These are phyloP conservation scores for Eucommia ulmoides DNA, from an alignment of 257 asterid species.

Conservation along the genomic window DNA sequence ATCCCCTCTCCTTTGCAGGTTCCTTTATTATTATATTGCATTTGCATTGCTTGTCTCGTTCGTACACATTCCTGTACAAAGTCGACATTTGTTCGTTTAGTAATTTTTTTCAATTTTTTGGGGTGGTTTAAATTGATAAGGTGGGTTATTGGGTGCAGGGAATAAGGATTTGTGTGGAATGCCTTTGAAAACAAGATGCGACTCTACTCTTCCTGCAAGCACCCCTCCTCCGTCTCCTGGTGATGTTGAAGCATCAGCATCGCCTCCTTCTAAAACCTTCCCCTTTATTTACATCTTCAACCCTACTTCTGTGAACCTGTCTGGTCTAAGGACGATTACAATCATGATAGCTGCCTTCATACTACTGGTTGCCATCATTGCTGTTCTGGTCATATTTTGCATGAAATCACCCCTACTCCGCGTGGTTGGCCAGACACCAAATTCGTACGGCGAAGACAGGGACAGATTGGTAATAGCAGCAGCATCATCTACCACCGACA, in stretches of 20 bases:
- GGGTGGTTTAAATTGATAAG: neutral
- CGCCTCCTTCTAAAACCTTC: neutral
- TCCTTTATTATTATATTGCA: too few relatives aligned
- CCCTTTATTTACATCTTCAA: neutral
- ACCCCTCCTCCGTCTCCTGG: slow-evolving; percentile 17
- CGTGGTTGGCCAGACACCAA: slow-evolving; percentile 13
- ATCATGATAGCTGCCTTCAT: slow-evolving; percentile 22
- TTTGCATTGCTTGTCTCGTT: neutral
- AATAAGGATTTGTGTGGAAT: slow-evolving; percentile 65
- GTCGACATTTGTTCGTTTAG: neutral
- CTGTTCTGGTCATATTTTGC: slow-evolving; percentile 32
- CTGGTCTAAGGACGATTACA: slow-evolving; percentile 17
- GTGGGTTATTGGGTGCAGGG: slow-evolving; percentile 23
- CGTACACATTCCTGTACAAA: neutral
- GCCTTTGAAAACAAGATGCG: slow-evolving; percentile 39
- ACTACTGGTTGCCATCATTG: slow-evolving; percentile 25
- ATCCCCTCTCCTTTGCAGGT: slow-evolving; percentile 52
- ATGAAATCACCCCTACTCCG: too few relatives aligned
- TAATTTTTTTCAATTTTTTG: too few relatives aligned
- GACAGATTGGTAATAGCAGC: slow-evolving; percentile 2
- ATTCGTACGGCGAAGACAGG: slow-evolving; percentile 11
- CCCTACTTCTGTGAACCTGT: too few relatives aligned
- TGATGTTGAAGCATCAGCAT: slow-evolving; percentile 27
- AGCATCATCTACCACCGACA: neutral
- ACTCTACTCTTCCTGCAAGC: too few relatives aligned